Conservation (phyloP, 2,329 filamentous ascomycete species). For the Alternaria sp. region DNA sequence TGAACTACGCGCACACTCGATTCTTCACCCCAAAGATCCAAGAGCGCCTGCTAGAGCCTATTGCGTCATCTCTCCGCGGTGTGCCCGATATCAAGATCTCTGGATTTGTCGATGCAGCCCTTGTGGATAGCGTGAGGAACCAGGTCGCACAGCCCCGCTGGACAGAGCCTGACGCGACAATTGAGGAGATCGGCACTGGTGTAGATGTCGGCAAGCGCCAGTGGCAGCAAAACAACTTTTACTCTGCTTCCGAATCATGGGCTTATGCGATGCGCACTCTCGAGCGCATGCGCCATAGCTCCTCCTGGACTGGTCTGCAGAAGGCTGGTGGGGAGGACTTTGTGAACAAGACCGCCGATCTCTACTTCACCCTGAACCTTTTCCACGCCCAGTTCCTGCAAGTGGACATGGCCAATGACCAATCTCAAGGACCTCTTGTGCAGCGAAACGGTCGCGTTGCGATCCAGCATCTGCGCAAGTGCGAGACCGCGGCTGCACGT, state of each 20-base stretch:
- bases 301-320: slow-evolving; percentile 32
- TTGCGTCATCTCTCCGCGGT: slow-evolving; percentile 30
- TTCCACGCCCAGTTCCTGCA: slow-evolving; percentile 35
- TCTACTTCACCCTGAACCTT: slow-evolving; percentile 38
- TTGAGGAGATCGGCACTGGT: slow-evolving; percentile 36
- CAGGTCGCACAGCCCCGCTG: slow-evolving; percentile 34
- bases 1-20: slow-evolving; percentile 25
- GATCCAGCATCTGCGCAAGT: slow-evolving; percentile 29
- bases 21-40: slow-evolving; percentile 31
- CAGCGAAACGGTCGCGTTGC: slow-evolving; percentile 26
- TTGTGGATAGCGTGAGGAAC: slow-evolving; percentile 21
- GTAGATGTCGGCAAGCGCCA: slow-evolving; percentile 39
- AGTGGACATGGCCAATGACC: slow-evolving; percentile 30
- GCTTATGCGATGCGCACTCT: slow-evolving; percentile 35
- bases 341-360: slow-evolving; percentile 33
- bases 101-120: slow-evolving; percentile 24
- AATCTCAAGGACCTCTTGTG: slow-evolving; percentile 1
- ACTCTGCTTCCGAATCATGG: slow-evolving; percentile 31
- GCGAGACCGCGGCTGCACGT: slow-evolving; percentile 31
- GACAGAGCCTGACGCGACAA: slow-evolving; percentile 32
- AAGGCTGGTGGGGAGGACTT: slow-evolving; percentile 33
- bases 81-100: slow-evolving; percentile 28
- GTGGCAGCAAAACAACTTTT: slow-evolving; percentile 36
- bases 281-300: slow-evolving; percentile 39
- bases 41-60: slow-evolving; percentile 28